phyloP scores from a whole-genome alignment of 495 filamentous ascomycete genomes.

The Parmelia sp. region DNA sequence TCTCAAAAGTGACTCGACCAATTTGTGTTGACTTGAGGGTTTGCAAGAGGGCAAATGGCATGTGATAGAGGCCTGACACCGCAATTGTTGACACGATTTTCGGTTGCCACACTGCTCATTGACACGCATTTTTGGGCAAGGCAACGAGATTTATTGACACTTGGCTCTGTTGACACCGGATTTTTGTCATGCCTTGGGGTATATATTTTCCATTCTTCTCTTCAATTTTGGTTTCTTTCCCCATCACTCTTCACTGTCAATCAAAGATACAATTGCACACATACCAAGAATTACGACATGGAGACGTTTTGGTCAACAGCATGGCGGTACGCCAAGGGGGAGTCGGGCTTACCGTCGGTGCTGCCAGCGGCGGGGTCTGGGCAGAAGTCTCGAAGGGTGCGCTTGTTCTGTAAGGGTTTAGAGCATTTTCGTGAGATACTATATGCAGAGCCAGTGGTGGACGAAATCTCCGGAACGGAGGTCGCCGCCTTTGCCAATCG shows the following conservation, averaged over 20 bases:
- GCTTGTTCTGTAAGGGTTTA: background rate
- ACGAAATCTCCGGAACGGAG: background rate
- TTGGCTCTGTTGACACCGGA: too few relatives aligned
- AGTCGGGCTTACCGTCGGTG: background rate
- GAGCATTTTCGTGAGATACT: background rate
- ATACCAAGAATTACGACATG: background rate
- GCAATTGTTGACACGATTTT: too few relatives aligned
- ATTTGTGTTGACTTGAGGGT: too few relatives aligned
- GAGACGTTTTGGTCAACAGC: background rate
- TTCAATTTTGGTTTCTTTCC: too few relatives aligned
- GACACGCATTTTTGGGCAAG: too few relatives aligned
- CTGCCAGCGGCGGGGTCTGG: background rate
- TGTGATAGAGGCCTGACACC: too few relatives aligned
- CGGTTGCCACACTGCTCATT: too few relatives aligned
- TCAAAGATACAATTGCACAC: background rate
- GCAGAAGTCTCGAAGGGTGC: background rate
- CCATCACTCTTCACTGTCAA: background rate
- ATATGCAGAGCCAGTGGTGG: background rate
- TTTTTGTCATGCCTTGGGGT: too few relatives aligned
- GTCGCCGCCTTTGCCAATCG: background rate
- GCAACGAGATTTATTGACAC: too few relatives aligned
- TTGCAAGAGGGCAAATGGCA: too few relatives aligned
- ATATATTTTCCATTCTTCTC: too few relatives aligned
- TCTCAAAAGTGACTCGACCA: too few relatives aligned
- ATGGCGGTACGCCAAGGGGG: background rate